A percentile compares a stretch with the other conserved stretches of the same genome.
Evolutionary conservation across 257 asterid species (phyloP).

Genomic region (Marsdenia floribunda): DNA sequence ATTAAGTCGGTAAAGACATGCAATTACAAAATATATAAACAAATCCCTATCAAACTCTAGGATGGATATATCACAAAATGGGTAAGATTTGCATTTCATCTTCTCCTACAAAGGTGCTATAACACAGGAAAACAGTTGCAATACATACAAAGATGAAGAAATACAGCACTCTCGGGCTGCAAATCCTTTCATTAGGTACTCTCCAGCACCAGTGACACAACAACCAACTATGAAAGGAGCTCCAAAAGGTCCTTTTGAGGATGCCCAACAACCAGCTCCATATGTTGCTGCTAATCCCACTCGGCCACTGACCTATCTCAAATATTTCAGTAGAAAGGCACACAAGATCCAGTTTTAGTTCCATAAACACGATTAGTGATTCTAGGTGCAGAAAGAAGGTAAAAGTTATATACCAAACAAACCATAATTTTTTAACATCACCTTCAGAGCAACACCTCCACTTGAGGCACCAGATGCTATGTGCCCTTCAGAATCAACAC

Average conservation of each 20-base stretch:
- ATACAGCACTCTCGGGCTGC: conserved; percentile 86
- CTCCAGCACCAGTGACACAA: conserved; percentile 96
- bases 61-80: not conserved
- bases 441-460: conserved; percentile 98
- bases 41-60: not conserved
- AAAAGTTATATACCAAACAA: not conserved
- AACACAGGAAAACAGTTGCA: not conserved
- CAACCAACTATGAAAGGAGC: conserved; percentile 66
- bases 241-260: conserved; percentile 48
- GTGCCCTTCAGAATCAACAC: conserved; percentile 81
- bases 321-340: not conserved
- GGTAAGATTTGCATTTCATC: not conserved
- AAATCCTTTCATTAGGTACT: conserved; percentile 77
- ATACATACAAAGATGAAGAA: conserved; percentile 59
- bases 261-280: conserved; percentile 98
- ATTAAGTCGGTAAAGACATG: not conserved
- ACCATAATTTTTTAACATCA: conserved; percentile 17
- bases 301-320: conserved; percentile 74
- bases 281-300: conserved; percentile 91
- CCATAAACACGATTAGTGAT: not conserved
- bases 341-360: not conserved
- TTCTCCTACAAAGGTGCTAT: not conserved
- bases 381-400: not conserved
- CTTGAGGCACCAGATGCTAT: conserved; percentile 94
- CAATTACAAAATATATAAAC: not conserved